Evolutionary conservation across 805 yeast genomes (phyloP).

Genomic region (Metschnikowia peoriensis): DNA sequence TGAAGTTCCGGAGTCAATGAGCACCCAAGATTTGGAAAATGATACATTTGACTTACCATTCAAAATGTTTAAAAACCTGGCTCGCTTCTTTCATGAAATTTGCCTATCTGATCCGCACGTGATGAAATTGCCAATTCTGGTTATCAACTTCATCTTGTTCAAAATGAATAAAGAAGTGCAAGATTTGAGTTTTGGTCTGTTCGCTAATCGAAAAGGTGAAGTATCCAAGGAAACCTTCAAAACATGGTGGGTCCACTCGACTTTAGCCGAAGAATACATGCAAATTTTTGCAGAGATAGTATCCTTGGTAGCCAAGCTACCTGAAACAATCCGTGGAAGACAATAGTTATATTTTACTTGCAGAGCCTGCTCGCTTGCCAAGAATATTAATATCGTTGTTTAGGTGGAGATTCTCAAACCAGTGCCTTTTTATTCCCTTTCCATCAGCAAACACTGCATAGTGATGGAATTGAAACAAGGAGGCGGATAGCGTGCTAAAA

Average conservation of each 20-base stretch:
- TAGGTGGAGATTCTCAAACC: no score
- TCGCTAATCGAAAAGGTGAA: background rate
- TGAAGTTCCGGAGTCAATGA: background rate
- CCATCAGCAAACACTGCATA: no score
- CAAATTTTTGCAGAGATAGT: background rate
- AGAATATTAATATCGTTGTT: no score
- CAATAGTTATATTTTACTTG: background rate
- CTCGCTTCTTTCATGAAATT: background rate
- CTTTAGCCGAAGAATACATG: background rate
- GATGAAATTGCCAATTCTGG: background rate
- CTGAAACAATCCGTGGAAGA: background rate
- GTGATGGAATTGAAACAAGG: no score
- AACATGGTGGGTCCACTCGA: background rate
- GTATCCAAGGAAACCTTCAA: background rate
- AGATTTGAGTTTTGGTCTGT: background rate
- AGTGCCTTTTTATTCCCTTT: no score
- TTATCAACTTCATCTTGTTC: background rate
- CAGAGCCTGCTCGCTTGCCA: background rate
- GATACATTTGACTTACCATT: background rate
- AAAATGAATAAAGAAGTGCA: background rate
- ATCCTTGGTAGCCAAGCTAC: background rate
- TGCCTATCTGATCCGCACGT: background rate
- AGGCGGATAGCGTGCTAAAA: no score
- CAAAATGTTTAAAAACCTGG: background rate
- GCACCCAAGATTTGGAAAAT: background rate